A percentile compares a stretch with the other conserved stretches of the same genome.
phyloP scores from a whole-genome alignment of 2,329 filamentous ascomycete species.

The Aspergillus sp. region DNA sequence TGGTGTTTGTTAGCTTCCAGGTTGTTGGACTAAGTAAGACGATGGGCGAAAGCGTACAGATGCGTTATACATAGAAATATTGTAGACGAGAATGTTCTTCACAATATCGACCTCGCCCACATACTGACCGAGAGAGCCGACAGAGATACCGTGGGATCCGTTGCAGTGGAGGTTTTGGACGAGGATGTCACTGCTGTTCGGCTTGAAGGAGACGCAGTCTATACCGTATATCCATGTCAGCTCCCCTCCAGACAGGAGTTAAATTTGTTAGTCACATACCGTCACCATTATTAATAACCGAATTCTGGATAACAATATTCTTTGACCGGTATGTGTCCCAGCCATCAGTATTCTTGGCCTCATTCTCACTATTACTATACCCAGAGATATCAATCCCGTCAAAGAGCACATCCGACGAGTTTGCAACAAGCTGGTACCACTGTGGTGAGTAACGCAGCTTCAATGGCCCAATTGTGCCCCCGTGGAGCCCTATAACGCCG shows the following conservation, averaged over 20 bases:
- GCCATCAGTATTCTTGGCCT: conserved; percentile 66
- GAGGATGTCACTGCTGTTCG: conserved; percentile 68
- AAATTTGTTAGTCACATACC: conserved; percentile 32
- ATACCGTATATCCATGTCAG: neutral
- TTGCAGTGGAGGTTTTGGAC: conserved; percentile 68
- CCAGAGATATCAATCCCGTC: conserved; percentile 63
- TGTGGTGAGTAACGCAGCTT: conserved; percentile 61
- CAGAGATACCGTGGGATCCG: conserved; percentile 70
- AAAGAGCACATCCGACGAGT: conserved; percentile 64
- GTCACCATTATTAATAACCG: conserved; percentile 63
- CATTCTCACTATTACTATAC: conserved; percentile 51
- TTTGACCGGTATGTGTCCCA: conserved; percentile 56
- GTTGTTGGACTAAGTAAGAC: conserved; percentile 31
- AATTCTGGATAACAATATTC: conserved; percentile 67
- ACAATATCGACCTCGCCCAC: conserved; percentile 64
- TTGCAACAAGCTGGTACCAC: conserved; percentile 67
- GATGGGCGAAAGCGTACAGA: conserved; percentile 22
- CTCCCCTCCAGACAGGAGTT: neutral
- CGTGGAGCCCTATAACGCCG: conserved; percentile 57
- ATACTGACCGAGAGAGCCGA: conserved; percentile 72
- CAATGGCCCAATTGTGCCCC: conserved; percentile 59
- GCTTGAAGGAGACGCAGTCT: conserved; percentile 74
- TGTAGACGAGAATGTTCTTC: conserved; percentile 66
- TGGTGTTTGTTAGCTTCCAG: conserved; percentile 39
- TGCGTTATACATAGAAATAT: conserved; percentile 60